A percentile compares a stretch with the other conserved stretches of the same genome.
phyloP scores from a whole-genome alignment of 2,329 filamentous ascomycete species.

The Gaeumannomyces sp. region DNA sequence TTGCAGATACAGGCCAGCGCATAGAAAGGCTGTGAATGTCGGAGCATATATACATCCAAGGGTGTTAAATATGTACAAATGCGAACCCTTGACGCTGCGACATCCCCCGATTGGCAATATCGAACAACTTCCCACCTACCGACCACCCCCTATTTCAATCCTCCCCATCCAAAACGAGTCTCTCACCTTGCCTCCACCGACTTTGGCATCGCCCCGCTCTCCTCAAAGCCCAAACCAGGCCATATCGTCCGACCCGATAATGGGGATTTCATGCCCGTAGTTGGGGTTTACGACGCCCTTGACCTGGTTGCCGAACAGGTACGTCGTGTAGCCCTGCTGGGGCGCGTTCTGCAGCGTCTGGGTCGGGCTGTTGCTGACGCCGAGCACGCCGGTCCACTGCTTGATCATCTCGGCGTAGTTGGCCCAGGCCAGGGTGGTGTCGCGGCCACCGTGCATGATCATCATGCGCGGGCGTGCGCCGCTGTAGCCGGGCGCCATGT shows the following conservation, averaged over 20 bases:
- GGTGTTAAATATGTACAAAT: too few relatives aligned
- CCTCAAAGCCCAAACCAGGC: conserved; percentile 12
- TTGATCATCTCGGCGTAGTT: conserved; percentile 54
- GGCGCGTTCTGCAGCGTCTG: conserved; percentile 17
- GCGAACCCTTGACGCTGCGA: too few relatives aligned
- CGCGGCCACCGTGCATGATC: conserved; percentile 49
- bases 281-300: conserved; percentile 11
- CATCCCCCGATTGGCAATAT: too few relatives aligned
- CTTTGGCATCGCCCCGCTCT: too few relatives aligned
- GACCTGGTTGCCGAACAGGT: conserved; percentile 19
- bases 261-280: conserved; percentile 12
- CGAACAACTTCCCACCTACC: too few relatives aligned
- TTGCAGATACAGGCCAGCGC: too few relatives aligned
- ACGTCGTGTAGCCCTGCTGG: conserved; percentile 20
- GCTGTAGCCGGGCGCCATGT: conserved; percentile 43
- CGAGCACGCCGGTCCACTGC: conserved; percentile 47
- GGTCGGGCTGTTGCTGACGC: conserved; percentile 22
- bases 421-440: conserved; percentile 41
- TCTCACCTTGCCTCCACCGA: too few relatives aligned
- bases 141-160: too few relatives aligned
- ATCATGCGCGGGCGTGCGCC: conserved; percentile 48
- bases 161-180: too few relatives aligned
- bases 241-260: conserved; percentile 14
- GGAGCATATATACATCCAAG: too few relatives aligned
- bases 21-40: too few relatives aligned